phyloP scores from a whole-genome alignment of 306 rosid genomes.

The Citrullus mucosospermus region DNA sequence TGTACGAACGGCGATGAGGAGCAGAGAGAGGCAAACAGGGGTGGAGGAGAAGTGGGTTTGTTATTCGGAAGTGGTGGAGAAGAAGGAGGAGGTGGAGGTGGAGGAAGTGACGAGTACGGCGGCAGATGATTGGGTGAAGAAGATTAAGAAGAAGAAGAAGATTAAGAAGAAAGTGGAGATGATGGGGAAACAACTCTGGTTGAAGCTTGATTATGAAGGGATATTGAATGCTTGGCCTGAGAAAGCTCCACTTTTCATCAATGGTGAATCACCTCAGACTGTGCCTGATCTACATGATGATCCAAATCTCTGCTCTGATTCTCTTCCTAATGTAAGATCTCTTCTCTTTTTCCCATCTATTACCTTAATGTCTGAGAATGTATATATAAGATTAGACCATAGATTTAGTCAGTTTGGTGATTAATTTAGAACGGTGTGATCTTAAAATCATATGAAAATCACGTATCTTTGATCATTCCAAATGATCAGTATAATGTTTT shows the following conservation, averaged over 20 bases:
- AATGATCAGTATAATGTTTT: no score
- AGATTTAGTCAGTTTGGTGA: no score
- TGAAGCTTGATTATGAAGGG: slow-evolving; percentile 76
- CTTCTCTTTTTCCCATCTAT: neutral
- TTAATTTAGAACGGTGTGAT: no score
- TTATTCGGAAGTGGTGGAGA: slow-evolving; percentile 73
- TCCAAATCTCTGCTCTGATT: slow-evolving; percentile 4
- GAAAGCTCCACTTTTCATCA: slow-evolving; percentile 56
- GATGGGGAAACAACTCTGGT: slow-evolving; percentile 18
- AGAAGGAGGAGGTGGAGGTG: slow-evolving; percentile 13
- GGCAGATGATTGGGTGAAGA: neutral
- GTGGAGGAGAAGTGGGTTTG: slow-evolving; percentile 77
- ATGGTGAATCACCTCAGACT: slow-evolving; percentile 40
- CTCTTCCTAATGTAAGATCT: slow-evolving; percentile 29
- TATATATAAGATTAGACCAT: no score
- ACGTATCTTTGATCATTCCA: no score
- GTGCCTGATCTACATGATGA: slow-evolving; percentile 41
- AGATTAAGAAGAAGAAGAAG: neutral
- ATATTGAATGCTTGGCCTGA: slow-evolving; percentile 88
- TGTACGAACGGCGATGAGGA: slow-evolving; percentile 75
- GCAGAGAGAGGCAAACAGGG: slow-evolving; percentile 21
- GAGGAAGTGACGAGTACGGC: slow-evolving; percentile 30
- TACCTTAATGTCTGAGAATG: no score
- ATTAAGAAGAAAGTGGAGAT: neutral
- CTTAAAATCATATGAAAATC: no score